Base-by-base conservation (phyloP, 1,284 basidiomycete species). In the Earliella scabrosa region DNA sequence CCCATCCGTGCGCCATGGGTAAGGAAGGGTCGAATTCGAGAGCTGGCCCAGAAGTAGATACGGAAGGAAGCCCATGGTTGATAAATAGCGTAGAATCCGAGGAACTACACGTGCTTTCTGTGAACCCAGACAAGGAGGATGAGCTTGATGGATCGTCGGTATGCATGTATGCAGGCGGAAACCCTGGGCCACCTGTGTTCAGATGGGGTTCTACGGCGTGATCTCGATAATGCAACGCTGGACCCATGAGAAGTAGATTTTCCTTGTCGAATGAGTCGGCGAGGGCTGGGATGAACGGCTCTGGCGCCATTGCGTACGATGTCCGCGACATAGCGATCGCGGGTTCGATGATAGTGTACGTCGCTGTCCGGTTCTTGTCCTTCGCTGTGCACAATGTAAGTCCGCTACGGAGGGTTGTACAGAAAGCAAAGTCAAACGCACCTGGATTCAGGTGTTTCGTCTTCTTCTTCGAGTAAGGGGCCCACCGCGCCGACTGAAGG, bases 331-430 rank as follows among this genome's bases (percentile, higher is more conserved):
- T 45, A n/a, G 53, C 4, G 20, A 40, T 44, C 10, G 44, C 36
- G 14, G 48, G 48, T 8, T 40, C 48, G 38, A 47, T 11, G 24
- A 43, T 20, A 1, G 54, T 47, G 38, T 38, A 41, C 3, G 54
- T 51, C 23, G 21, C 11, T 20, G 29, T 29, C 13, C 49, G 36
- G 14, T 7, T 8, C 29, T 44, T 49, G 20, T 39, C 34, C 21
- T 45, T 54, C 2, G 31, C 52, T 54, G 18, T 18, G 5, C 4
- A 23, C 13, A 31, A 14, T 6, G 14, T n/a, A n/a, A n/a, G n/a
- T n/a, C n/a, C n/a, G n/a, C n/a, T n/a, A n/a, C n/a, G n/a, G n/a
- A n/a, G n/a, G n/a, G n/a, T n/a, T n/a, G n/a, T n/a, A n/a, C 11
- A 5, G 2, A 10, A 44, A 44, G 21, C 26, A 29, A 3, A 29